phyloP scores from a whole-genome alignment of 129 eudicot species.

The Lactuca sativa region DNA sequence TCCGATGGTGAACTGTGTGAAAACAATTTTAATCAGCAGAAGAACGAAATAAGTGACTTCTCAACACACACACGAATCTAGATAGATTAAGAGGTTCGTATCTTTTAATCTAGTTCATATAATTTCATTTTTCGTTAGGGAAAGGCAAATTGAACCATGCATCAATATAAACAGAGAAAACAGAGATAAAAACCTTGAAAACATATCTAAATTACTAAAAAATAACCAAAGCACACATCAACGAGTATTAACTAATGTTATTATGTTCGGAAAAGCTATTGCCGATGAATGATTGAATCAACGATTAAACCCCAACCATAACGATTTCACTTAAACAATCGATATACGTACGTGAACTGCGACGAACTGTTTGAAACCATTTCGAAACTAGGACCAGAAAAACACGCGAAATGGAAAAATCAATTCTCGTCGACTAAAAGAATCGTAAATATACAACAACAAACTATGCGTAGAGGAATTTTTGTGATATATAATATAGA shows the following conservation, averaged over 20 bases:
- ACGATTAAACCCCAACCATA: background rate
- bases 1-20: slow-evolving; percentile 61
- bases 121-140: background rate
- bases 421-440: background rate
- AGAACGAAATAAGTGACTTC: slow-evolving; percentile 3
- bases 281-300: background rate
- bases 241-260: background rate
- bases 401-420: slow-evolving; percentile 6
- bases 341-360: slow-evolving; percentile 31
- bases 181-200: background rate
- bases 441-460: background rate
- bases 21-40: slow-evolving; percentile 23
- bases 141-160: slow-evolving; percentile 12
- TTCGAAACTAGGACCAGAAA: slow-evolving; percentile 12
- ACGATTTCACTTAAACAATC: slow-evolving; percentile 4
- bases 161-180: background rate
- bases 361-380: slow-evolving; percentile 31
- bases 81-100: background rate
- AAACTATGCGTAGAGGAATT: slow-evolving; percentile 14
- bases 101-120: background rate
- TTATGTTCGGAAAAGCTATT: background rate
- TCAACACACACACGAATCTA: background rate
- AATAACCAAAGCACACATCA: slow-evolving; percentile 5
- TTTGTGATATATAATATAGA: slow-evolving; percentile 19
- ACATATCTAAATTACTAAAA: background rate